Evolutionary conservation across 2,329 filamentous ascomycete species (phyloP).

Genomic region (Pseudofabraea citricarpa): DNA sequence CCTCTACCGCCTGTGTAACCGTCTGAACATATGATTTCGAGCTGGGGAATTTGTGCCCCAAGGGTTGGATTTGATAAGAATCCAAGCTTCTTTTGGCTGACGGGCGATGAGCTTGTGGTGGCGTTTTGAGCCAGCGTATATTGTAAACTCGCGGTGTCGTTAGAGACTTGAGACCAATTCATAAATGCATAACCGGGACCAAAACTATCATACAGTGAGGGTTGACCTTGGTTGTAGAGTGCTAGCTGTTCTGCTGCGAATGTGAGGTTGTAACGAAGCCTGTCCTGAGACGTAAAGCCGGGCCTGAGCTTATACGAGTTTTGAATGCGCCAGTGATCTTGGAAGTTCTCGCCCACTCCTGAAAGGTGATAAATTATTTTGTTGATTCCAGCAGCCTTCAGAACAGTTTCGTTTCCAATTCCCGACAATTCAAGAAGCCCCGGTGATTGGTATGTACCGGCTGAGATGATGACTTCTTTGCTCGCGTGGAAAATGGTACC

Average conservation of each 20-base stretch:
- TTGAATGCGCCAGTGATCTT: conserved; percentile 33
- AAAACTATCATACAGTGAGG: conserved; percentile 18
- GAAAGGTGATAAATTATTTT: conserved; percentile 39
- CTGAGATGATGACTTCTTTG: conserved; percentile 43
- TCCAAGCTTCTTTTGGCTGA: conserved; percentile 35
- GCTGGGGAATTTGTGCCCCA: conserved; percentile 11
- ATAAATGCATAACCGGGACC: conserved; percentile 34
- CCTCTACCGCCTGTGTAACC: conserved; percentile 35
- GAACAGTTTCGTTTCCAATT: conserved; percentile 38
- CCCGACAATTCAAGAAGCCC: conserved; percentile 48
- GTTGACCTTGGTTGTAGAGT: conserved; percentile 10
- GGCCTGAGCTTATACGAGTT: conserved; percentile 18
- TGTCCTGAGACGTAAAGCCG: conserved; percentile 13
- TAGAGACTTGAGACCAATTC: conserved; percentile 34
- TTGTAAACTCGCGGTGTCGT: conserved; percentile 24
- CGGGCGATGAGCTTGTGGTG: conserved; percentile 23
- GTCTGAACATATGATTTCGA: conserved; percentile 34
- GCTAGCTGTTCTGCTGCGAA: conserved; percentile 31
- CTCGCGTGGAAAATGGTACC: conserved; percentile 10
- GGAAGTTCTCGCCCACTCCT: conserved; percentile 47
- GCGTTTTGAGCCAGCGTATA: conserved; percentile 28
- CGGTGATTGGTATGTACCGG: conserved; percentile 46
- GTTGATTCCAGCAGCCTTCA: conserved; percentile 38
- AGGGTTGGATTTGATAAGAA: conserved; percentile 29
- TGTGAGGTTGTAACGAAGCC: conserved; percentile 16